phyloP scores from a whole-genome alignment of 2,329 filamentous ascomycete genomes.

The Hypoxylon sp. region DNA sequence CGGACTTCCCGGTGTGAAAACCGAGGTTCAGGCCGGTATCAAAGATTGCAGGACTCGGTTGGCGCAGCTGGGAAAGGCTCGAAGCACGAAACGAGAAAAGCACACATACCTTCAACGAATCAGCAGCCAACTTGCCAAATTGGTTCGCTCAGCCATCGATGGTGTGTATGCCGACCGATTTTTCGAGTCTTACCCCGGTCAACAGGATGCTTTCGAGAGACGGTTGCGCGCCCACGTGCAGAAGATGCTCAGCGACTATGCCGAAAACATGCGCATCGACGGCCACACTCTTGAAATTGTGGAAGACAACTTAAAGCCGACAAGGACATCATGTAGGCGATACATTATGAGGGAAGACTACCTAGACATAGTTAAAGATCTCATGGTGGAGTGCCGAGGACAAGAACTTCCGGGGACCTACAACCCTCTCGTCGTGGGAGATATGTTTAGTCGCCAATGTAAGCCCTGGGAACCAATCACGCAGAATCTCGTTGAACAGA shows the following conservation, averaged over 20 bases:
- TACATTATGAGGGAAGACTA: conserved; percentile 30
- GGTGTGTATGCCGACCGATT: conserved; percentile 56
- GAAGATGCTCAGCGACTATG: conserved; percentile 35
- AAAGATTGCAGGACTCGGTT: conserved; percentile 47
- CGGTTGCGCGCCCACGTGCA: conserved; percentile 41
- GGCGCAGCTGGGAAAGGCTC: conserved; percentile 52
- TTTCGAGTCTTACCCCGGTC: conserved; percentile 48
- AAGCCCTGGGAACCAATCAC: conserved; percentile 42
- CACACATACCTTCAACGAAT: conserved; percentile 52
- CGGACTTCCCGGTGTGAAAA: conserved; percentile 46
- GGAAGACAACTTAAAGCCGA: conserved; percentile 32
- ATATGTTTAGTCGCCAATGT: conserved; percentile 42
- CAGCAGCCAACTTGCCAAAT: conserved; percentile 48
- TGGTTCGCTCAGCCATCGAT: conserved; percentile 52
- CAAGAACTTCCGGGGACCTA: conserved; percentile 43
- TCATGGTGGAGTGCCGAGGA: conserved; percentile 40
- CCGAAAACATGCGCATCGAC: conserved; percentile 37
- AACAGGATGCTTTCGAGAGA: conserved; percentile 39
- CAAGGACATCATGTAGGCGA: conserved; percentile 1
- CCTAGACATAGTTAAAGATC: conserved; percentile 26
- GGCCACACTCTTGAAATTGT: conserved; percentile 42
- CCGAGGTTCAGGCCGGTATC: conserved; percentile 46
- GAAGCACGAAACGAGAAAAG: conserved; percentile 53
- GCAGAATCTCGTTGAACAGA: conserved; percentile 38
- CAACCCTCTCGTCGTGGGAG: conserved; percentile 41